Conservation (phyloP, 192 early-diverging fungal genomes). For the Rhizoclosmatium globosum region DNA sequence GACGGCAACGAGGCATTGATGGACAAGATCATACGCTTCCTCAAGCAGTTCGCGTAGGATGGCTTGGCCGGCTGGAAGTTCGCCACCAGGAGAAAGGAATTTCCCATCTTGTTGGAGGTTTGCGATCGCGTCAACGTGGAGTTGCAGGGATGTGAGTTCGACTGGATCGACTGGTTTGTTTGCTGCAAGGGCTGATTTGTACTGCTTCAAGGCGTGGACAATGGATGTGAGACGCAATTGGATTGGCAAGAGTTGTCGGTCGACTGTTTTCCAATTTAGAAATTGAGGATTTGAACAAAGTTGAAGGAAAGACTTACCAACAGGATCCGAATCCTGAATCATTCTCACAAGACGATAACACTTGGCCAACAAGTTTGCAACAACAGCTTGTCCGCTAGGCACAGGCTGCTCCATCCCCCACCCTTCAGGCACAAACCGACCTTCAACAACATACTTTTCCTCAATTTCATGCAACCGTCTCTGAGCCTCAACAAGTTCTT, state of each 20-base stretch:
- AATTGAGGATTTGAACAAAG: not conserved
- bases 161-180: constrained; percentile 31
- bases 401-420: constrained; percentile 25
- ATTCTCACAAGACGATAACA: constrained; percentile 38
- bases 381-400: constrained; percentile 41
- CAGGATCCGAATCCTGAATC: constrained; percentile 37
- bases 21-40: constrained; percentile 46
- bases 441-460: constrained; percentile 33
- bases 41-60: constrained; percentile 35
- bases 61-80: constrained; percentile 43
- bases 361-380: constrained; percentile 36
- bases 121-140: constrained; percentile 41
- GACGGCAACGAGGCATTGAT: constrained; percentile 41
- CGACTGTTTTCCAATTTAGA: constrained; percentile 13
- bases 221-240: constrained; percentile 30
- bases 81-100: constrained; percentile 9
- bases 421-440: constrained; percentile 41
- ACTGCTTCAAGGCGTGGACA: constrained; percentile 19
- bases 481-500: constrained; percentile 32
- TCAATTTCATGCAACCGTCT: constrained; percentile 38
- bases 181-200: constrained; percentile 9
- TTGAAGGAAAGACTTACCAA: constrained; percentile 19
- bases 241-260: constrained; percentile 32
- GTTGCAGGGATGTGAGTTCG: constrained; percentile 39
- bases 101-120: constrained; percentile 29